Evolutionary conservation across 2,329 filamentous ascomycete genomes (phyloP).

Genomic region (Pestalotiopsis fici): DNA sequence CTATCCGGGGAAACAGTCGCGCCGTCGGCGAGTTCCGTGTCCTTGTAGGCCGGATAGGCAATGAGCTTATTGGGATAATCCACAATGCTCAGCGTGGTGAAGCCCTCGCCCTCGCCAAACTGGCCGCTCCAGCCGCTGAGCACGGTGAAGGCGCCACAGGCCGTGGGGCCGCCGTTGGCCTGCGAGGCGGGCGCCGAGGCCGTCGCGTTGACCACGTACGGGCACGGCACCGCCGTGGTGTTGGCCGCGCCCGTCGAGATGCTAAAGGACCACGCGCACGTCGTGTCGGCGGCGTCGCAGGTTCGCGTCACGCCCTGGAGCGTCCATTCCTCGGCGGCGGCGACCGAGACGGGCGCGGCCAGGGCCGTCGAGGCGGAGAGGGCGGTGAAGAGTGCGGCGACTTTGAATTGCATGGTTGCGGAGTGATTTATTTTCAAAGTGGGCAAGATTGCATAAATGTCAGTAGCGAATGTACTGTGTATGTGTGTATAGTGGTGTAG

Average conservation of each 20-base stretch:
- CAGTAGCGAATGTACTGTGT: background rate
- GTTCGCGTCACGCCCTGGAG: constrained; percentile 36
- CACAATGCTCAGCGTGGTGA: constrained; percentile 54
- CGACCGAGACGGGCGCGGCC: constrained; percentile 19
- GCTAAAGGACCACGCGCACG: constrained; percentile 41
- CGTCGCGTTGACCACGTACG: constrained; percentile 34
- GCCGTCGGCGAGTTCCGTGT: constrained; percentile 46
- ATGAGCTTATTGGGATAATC: constrained; percentile 45
- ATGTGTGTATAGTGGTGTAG: background rate
- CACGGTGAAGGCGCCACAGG: constrained; percentile 52
- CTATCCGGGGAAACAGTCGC: constrained; percentile 49
- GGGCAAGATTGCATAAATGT: background rate
- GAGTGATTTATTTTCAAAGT: background rate
- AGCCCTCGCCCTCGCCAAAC: constrained; percentile 52
- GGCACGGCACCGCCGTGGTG: constrained; percentile 32
- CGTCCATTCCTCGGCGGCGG: constrained; percentile 38
- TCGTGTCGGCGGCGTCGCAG: constrained; percentile 38
- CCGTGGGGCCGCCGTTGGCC: constrained; percentile 38
- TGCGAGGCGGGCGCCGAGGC: constrained; percentile 32
- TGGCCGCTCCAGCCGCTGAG: constrained; percentile 57
- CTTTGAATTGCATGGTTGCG: constrained; percentile 11
- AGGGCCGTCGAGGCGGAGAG: constrained; percentile 24
- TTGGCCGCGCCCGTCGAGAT: constrained; percentile 36
- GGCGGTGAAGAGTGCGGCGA: constrained; percentile 23
- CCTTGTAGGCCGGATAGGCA: constrained; percentile 54